These are phyloP conservation scores for Eucalyptus coolabah DNA, from an alignment of 345 rosid species.

Conservation along the genomic window DNA sequence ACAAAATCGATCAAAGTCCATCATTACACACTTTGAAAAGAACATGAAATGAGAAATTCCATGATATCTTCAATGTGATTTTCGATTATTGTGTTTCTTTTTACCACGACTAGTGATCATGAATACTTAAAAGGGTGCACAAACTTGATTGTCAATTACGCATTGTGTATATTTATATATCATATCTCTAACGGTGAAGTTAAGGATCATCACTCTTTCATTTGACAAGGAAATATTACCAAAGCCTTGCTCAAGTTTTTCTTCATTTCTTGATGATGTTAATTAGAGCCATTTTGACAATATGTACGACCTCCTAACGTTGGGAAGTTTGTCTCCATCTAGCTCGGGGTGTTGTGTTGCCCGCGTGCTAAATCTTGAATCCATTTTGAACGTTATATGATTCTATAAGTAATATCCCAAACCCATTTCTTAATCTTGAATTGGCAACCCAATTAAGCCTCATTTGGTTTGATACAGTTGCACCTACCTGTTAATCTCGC, in stretches of 20 bases:
- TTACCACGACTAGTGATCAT: background rate
- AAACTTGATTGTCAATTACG: background rate
- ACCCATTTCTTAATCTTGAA: background rate
- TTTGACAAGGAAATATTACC: background rate
- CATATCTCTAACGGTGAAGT: background rate
- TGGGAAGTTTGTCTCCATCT: background rate
- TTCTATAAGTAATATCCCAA: background rate
- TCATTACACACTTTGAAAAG: background rate
- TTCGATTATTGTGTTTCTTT: background rate
- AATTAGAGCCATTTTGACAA: background rate
- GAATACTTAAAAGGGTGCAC: background rate
- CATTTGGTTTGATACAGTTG: fast-evolving
- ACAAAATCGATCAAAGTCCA: background rate
- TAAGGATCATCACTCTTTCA: background rate
- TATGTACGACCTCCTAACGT: background rate
- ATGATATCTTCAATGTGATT: background rate
- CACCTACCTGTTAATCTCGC: background rate
- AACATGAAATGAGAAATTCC: background rate
- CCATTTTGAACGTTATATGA: background rate
- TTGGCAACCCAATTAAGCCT: background rate
- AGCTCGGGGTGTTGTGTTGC: background rate
- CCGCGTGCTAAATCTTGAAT: background rate
- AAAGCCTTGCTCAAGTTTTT: background rate
- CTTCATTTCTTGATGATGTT: background rate
- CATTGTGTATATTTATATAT: background rate